Percentiles rank a stretch among this genome's conserved stretches.
Evolutionary conservation across 495 filamentous ascomycete genomes (phyloP).

Genomic region (Aspergillus haitiensis): DNA sequence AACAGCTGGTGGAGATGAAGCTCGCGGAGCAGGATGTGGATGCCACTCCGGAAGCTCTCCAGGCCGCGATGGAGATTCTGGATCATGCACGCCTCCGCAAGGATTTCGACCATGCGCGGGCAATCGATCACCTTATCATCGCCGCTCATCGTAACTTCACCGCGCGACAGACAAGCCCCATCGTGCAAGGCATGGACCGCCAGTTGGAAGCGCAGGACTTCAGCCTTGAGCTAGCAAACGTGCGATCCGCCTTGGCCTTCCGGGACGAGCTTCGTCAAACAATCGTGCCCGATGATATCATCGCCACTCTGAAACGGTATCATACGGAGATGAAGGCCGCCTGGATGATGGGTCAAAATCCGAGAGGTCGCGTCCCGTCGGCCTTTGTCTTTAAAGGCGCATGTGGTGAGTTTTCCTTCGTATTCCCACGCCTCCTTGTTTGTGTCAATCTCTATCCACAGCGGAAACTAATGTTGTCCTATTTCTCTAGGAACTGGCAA

Average conservation of each 20-base stretch:
- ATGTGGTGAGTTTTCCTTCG: conserved; percentile 20
- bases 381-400: conserved; percentile 26
- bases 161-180: conserved; percentile 9
- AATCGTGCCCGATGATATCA: conserved; percentile 24
- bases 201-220: conserved; percentile 23
- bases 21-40: conserved; percentile 20
- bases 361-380: conserved; percentile 12
- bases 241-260: conserved; percentile 12
- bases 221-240: conserved; percentile 12
- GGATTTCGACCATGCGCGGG: conserved; percentile 25
- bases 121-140: conserved; percentile 21
- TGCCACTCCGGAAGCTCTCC: conserved; percentile 24
- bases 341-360: conserved; percentile 18
- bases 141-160: conserved; percentile 22
- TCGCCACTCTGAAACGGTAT: conserved; percentile 21
- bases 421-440: too few relatives aligned
- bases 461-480: neutral
- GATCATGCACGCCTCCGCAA: conserved; percentile 22
- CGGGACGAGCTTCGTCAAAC: conserved; percentile 20
- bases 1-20: conserved; percentile 22
- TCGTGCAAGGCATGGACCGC: conserved; percentile 7
- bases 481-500: conserved; percentile 46
- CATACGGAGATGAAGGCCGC: conserved; percentile 21
- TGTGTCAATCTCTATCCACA: neutral
- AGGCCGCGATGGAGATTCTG: conserved; percentile 22